These are phyloP conservation scores for Ganoderma meredithae DNA, from an alignment of 1,284 basidiomycete species.

Conservation along the genomic window DNA sequence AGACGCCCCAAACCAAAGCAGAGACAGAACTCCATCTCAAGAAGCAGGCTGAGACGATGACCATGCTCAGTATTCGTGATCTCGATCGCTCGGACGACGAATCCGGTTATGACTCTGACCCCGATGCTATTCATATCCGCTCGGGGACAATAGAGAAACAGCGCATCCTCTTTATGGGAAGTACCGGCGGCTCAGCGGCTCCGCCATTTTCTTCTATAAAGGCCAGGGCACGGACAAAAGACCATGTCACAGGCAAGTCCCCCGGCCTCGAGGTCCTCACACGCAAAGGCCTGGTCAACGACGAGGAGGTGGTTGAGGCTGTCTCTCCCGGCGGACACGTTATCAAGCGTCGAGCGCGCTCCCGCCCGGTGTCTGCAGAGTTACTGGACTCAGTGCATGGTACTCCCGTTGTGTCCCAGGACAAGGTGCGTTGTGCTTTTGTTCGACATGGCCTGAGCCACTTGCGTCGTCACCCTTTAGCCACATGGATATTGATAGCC, in stretches of 20 bases:
- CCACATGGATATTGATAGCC: constrained; percentile 27
- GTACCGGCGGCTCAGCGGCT: constrained; percentile 23
- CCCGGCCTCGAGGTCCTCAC: constrained; percentile 32
- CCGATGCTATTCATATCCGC: constrained; percentile 44
- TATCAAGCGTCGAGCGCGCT: constrained; percentile 72
- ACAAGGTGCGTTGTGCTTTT: constrained; percentile 36
- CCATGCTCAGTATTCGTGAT: constrained; percentile 66
- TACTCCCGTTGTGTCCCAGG: constrained; percentile 40
- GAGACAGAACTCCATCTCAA: constrained; percentile 70
- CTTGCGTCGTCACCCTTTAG: constrained; percentile 26
- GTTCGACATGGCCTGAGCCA: constrained; percentile 12
- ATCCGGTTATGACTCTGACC: constrained; percentile 56
- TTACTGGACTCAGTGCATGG: constrained; percentile 58
- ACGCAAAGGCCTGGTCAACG: constrained; percentile 33
- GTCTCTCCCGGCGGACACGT: constrained; percentile 78
- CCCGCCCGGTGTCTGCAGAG: constrained; percentile 72
- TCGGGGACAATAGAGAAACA: constrained; percentile 42
- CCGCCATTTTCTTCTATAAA: constrained; percentile 41
- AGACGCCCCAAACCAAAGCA: constrained; percentile 62
- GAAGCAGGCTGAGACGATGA: constrained; percentile 71
- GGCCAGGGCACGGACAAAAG: constrained; percentile 47
- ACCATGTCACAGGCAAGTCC: constrained; percentile 22
- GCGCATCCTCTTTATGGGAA: constrained; percentile 36
- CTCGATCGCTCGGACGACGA: constrained; percentile 53
- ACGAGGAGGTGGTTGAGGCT: constrained; percentile 66